These are phyloP conservation scores for Naganishia albida DNA, from an alignment of 1,284 basidiomycete genomes.

Conservation along the genomic window DNA sequence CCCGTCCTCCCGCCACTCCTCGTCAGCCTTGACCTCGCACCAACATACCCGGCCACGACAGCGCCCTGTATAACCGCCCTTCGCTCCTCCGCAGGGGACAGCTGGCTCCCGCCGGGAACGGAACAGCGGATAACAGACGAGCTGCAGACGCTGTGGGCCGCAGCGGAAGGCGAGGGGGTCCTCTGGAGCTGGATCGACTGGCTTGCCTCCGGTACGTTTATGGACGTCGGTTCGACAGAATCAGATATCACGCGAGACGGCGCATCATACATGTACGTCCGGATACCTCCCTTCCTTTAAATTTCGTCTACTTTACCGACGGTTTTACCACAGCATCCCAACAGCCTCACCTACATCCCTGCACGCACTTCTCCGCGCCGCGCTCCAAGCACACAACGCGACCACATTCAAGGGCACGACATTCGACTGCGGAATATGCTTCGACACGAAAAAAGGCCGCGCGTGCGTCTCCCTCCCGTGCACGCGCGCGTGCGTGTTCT, in stretches of 20 bases:
- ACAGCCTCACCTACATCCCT: conserved; percentile 37
- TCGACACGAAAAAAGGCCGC: conserved; percentile 50
- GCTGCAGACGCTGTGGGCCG: conserved; percentile 27
- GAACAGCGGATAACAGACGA: neutral
- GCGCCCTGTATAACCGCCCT: no score
- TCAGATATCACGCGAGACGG: conserved; percentile 33
- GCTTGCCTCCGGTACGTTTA: conserved; percentile 43
- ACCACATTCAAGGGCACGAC: conserved; percentile 45
- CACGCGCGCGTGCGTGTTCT: conserved; percentile 31
- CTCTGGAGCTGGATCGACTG: conserved; percentile 53
- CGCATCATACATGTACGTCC: conserved; percentile 36
- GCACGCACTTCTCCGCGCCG: conserved; percentile 42
- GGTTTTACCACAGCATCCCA: neutral
- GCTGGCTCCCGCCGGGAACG: conserved; percentile 28
- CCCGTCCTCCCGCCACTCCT: conserved; percentile 41
- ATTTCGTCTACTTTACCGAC: conserved; percentile 11
- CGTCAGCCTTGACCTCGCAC: conserved; percentile 38
- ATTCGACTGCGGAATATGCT: conserved; percentile 51
- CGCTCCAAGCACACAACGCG: conserved; percentile 42
- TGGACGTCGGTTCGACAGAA: conserved; percentile 21
- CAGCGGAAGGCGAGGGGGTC: conserved; percentile 33
- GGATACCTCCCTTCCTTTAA: conserved; percentile 38
- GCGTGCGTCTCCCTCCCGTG: conserved; percentile 38
- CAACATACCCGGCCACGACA: conserved; percentile 38
- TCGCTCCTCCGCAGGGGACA: conserved; percentile 31